Conservation (phyloP, 176 grass and related monocot genomes). For the barley (Hordeum vulgare) region DNA sequence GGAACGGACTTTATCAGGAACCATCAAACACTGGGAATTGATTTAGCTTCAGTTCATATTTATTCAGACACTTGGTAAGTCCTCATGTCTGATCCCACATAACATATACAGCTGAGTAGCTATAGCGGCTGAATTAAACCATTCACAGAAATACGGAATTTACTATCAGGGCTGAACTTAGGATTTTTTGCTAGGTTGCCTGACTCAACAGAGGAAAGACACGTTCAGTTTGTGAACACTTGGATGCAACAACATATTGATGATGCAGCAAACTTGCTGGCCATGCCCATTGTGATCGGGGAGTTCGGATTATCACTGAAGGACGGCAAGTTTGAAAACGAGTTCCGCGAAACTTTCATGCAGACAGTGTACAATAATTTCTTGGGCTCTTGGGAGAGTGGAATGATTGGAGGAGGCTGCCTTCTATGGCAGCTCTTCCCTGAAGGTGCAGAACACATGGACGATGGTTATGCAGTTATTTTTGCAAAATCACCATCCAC, state of each 20-base stretch:
- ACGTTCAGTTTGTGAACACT: slow-evolving; percentile 53
- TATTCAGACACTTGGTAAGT: slow-evolving; percentile 73
- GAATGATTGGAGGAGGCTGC: slow-evolving; percentile 62
- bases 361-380: slow-evolving; percentile 55
- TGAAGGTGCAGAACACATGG: slow-evolving; percentile 77
- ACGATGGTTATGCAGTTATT: slow-evolving; percentile 74
- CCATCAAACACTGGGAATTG: slow-evolving; percentile 49
- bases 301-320: slow-evolving; percentile 86
- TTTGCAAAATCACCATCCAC: slow-evolving; percentile 52
- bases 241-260: slow-evolving; percentile 84
- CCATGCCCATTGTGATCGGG: slow-evolving; percentile 61
- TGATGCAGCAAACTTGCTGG: slow-evolving; percentile 59
- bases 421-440: slow-evolving; percentile 90
- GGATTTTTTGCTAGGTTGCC: slow-evolving; percentile 44
- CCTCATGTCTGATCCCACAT: neutral
- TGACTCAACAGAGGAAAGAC: slow-evolving; percentile 37
- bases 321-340: slow-evolving; percentile 41
- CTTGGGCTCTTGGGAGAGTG: slow-evolving; percentile 33
- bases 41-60: slow-evolving; percentile 76
- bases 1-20: slow-evolving; percentile 88
- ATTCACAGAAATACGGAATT: slow-evolving; percentile 2
- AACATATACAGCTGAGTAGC: neutral
- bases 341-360: slow-evolving; percentile 65
- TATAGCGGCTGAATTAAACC: neutral
- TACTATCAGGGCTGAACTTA: neutral